Conservation (phyloP, 2,329 filamentous ascomycete species). For the Claviceps sp. region DNA sequence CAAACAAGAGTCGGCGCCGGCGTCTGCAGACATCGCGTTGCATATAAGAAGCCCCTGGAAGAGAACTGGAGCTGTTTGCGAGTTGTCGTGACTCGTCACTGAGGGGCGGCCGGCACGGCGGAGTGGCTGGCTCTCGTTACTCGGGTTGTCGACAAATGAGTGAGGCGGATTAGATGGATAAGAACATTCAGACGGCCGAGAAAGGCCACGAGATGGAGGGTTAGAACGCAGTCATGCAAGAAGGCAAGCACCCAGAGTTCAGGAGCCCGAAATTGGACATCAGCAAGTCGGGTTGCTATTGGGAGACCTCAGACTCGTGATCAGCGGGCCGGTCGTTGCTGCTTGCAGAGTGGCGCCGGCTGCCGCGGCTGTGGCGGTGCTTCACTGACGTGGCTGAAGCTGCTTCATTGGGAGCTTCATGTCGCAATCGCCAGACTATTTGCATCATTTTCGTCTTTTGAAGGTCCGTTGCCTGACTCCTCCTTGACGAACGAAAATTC, state of each 20-base stretch:
- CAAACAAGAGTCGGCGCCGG: conserved; percentile 13
- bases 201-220: neutral
- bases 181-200: neutral
- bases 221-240: neutral
- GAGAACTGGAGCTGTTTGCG: neutral
- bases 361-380: neutral
- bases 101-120: neutral
- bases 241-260: neutral
- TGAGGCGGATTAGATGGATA: neutral
- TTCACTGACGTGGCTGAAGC: neutral
- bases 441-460: too few relatives aligned
- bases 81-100: conserved; percentile 1
- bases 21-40: conserved; percentile 13
- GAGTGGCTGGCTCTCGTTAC: neutral
- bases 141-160: neutral
- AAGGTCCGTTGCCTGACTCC: too few relatives aligned
- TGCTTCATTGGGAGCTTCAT: too few relatives aligned
- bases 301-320: neutral
- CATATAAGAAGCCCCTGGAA: conserved; percentile 2
- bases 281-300: neutral
- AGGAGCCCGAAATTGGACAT: neutral
- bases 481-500: too few relatives aligned
- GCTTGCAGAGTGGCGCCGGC: neutral
- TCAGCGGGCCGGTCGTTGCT: conserved; percentile 2
- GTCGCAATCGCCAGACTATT: too few relatives aligned